Evolutionary conservation across 352 stramenopile genomes (phyloP).

Genomic region (Stramenopiles sp.): DNA sequence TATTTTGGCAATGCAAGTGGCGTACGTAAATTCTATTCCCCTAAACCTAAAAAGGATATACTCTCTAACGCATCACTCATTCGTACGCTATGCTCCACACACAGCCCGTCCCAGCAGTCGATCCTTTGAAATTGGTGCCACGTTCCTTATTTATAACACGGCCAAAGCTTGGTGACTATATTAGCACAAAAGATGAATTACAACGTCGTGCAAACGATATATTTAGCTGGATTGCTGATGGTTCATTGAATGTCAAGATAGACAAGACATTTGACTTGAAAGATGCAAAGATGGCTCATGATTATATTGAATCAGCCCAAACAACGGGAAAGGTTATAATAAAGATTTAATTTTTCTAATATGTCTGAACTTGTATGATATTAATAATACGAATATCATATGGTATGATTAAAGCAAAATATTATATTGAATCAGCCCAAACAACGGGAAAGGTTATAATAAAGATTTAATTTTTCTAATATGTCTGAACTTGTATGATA

Average conservation of each 20-base stretch:
- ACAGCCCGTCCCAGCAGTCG: slow-evolving; percentile 37
- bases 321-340: slow-evolving; percentile 40
- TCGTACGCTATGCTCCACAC: too few species aligned
- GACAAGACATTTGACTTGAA: slow-evolving; percentile 34
- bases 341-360: neutral
- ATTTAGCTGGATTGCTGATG: slow-evolving; percentile 35
- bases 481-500: too few species aligned
- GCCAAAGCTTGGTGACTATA: slow-evolving; percentile 42
- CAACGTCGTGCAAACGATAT: slow-evolving; percentile 30
- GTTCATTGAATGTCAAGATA: slow-evolving; percentile 35
- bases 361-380: slow-evolving; percentile 29
- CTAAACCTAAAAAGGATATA: too few species aligned
- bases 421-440: too few species aligned
- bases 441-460: too few species aligned
- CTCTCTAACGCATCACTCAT: too few species aligned
- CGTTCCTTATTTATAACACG: slow-evolving; percentile 40
- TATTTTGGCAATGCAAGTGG: slow-evolving; percentile 46
- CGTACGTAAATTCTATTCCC: too few species aligned
- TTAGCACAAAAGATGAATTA: slow-evolving; percentile 28
- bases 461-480: too few species aligned
- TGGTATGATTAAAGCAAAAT: too few species aligned
- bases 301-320: slow-evolving; percentile 36
- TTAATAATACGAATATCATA: slow-evolving; percentile 33
- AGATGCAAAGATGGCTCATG: slow-evolving; percentile 31
- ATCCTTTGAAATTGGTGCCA: slow-evolving; percentile 33